These are phyloP conservation scores for Eurotiales sp. DNA, from an alignment of 2,329 filamentous ascomycete genomes.

Conservation along the genomic window DNA sequence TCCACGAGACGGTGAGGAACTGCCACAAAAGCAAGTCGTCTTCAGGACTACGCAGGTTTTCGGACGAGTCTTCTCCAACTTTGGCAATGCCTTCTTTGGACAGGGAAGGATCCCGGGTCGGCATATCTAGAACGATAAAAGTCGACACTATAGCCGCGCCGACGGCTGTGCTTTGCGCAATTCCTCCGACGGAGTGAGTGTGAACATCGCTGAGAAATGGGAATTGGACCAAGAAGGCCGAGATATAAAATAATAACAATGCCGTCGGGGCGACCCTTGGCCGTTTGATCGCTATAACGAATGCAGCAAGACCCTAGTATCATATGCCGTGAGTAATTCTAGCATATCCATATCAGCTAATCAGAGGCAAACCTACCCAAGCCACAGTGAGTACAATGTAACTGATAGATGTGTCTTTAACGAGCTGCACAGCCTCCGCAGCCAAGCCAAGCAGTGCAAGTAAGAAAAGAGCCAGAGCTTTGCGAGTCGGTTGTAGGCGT, in stretches of 20 bases:
- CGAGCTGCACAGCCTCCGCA: conserved; percentile 25
- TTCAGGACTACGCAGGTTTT: conserved; percentile 67
- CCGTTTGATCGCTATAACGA: conserved; percentile 35
- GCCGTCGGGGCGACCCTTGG: conserved; percentile 41
- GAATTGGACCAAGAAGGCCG: conserved; percentile 31
- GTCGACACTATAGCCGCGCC: conserved; percentile 47
- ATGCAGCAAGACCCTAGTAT: conserved; percentile 30
- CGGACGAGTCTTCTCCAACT: conserved; percentile 54
- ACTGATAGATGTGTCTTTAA: conserved; percentile 20
- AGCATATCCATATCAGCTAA: not conserved
- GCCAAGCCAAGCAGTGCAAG: conserved; percentile 35
- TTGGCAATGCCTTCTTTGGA: conserved; percentile 56
- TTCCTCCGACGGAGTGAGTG: conserved; percentile 11
- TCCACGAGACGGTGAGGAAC: conserved; percentile 82
- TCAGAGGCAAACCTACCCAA: conserved; percentile 32
- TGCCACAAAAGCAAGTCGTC: conserved; percentile 77
- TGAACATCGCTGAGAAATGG: conserved; percentile 29
- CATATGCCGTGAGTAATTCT: conserved; percentile 20
- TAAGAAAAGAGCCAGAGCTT: conserved; percentile 36
- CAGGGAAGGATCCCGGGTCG: conserved; percentile 59
- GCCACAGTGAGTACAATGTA: conserved; percentile 24
- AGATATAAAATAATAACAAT: conserved; percentile 34
- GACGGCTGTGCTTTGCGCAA: conserved; percentile 29
- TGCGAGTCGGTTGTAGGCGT: conserved; percentile 26
- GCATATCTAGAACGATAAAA: conserved; percentile 62